Conservation (phyloP, 148 eudicot species). For the Vaccinium darrowii region DNA sequence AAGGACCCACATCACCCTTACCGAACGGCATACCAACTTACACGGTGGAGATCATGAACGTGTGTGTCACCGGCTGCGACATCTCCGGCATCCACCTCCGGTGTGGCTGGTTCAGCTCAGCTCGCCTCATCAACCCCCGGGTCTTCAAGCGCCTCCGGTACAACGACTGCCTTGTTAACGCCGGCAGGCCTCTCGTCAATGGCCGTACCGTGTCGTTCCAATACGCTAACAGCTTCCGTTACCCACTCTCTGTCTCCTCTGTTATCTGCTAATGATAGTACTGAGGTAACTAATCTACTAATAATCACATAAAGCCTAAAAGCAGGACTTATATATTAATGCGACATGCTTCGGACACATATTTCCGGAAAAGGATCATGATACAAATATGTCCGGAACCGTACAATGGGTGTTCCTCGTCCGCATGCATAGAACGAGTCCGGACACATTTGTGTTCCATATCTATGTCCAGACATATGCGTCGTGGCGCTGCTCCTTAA, state of each 20-base stretch:
- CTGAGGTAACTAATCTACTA: background rate
- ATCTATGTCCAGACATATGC: no score
- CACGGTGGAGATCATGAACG: constrained; percentile 69
- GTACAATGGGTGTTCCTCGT: no score
- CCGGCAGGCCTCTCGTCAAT: constrained; percentile 48
- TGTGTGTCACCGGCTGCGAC: constrained; percentile 67
- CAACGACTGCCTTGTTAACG: constrained; percentile 73
- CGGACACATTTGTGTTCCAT: no score
- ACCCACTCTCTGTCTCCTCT: constrained; percentile 59
- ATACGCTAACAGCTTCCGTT: constrained; percentile 71
- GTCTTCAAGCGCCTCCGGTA: constrained; percentile 55
- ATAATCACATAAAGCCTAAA: constrained; percentile 11
- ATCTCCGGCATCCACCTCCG: constrained; percentile 61
- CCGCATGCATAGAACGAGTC: no score
- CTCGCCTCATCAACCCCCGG: constrained; percentile 60
- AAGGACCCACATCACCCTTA: constrained; percentile 60
- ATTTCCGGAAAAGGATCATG: background rate
- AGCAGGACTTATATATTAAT: constrained; percentile 2
- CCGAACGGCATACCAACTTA: constrained; percentile 86
- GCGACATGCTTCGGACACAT: background rate
- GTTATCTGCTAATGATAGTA: constrained; percentile 33
- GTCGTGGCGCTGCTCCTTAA: background rate
- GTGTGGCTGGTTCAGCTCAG: constrained; percentile 91
- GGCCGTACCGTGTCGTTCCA: constrained; percentile 64
- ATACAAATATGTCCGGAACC: background rate